phyloP scores from a whole-genome alignment of 2,329 filamentous ascomycete genomes.

The Clarireedia paspali region DNA sequence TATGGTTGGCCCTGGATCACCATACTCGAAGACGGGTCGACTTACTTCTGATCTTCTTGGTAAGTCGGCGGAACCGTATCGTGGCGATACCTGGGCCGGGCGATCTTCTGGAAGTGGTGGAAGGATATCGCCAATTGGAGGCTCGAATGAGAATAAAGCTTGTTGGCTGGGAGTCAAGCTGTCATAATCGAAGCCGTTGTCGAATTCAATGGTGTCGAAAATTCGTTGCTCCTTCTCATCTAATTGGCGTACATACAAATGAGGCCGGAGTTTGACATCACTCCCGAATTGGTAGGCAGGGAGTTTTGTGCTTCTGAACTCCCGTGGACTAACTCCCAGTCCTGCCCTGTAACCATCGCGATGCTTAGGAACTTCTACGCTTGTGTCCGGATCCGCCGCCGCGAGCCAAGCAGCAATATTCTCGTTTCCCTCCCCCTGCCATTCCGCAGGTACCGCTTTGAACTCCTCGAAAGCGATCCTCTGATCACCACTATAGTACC shows the following conservation, averaged over 20 bases:
- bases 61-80: too few relatives aligned
- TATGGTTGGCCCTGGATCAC: too few relatives aligned
- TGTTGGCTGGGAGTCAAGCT: neutral
- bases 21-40: too few relatives aligned
- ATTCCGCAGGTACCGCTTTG: too few relatives aligned
- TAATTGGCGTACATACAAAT: neutral
- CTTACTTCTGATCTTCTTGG: too few relatives aligned
- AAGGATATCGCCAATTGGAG: neutral
- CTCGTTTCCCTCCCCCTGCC: too few relatives aligned
- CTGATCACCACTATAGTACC: too few relatives aligned
- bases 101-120: too few relatives aligned
- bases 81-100: too few relatives aligned
- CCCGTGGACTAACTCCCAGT: neutral
- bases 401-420: neutral
- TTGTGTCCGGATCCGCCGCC: neutral
- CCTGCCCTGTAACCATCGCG: neutral
- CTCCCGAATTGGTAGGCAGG: neutral
- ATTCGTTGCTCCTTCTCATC: neutral
- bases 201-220: constrained; percentile 2
- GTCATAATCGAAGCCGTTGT: neutral
- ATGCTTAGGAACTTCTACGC: neutral
- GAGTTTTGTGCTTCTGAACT: neutral
- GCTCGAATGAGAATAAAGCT: constrained; percentile 2
- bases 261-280: neutral
- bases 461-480: too few relatives aligned